A percentile compares a stretch with the other conserved stretches of the same genome.
Conservation (phyloP, 371 early-diverging fungal genomes). For the Blakeslea trispora region DNA sequence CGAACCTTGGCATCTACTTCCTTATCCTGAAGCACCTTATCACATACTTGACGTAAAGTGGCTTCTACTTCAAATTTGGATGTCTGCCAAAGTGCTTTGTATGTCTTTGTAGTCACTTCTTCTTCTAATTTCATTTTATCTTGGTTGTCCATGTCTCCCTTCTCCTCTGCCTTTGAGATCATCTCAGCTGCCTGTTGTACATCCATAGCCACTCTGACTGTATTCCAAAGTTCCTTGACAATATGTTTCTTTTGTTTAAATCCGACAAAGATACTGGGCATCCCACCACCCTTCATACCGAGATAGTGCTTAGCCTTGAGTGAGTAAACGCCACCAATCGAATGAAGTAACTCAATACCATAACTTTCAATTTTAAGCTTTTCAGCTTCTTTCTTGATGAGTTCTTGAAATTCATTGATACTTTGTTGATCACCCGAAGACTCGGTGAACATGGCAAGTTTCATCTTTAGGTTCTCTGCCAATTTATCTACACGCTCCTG, state of each 20-base stretch:
- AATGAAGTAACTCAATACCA: conserved; percentile 90
- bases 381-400: conserved; percentile 80
- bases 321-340: conserved; percentile 88
- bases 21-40: conserved; percentile 72
- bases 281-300: conserved; percentile 58
- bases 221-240: conserved; percentile 86
- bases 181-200: conserved; percentile 83
- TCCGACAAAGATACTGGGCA: conserved; percentile 67
- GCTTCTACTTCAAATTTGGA: conserved; percentile 92
- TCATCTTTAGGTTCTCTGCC: conserved; percentile 71
- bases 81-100: conserved; percentile 93
- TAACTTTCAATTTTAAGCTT: conserved; percentile 86
- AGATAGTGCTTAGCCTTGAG: conserved; percentile 84
- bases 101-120: conserved; percentile 70
- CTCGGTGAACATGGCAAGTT: conserved; percentile 80
- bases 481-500: conserved; percentile 79
- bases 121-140: conserved; percentile 74
- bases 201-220: conserved; percentile 89
- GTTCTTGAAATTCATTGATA: conserved; percentile 65
- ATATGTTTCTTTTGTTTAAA: conserved; percentile 80
- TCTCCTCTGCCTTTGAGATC: conserved; percentile 86
- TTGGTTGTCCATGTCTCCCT: conserved; percentile 58
- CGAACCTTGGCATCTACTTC: conserved; percentile 36
- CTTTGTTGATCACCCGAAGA: conserved; percentile 46
- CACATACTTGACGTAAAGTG: conserved; percentile 86